Evolutionary conservation across 2,329 filamentous ascomycete species (phyloP), one percentile per base, ranked within the genome.

Genomic region (Drechslera avenae): DNA sequence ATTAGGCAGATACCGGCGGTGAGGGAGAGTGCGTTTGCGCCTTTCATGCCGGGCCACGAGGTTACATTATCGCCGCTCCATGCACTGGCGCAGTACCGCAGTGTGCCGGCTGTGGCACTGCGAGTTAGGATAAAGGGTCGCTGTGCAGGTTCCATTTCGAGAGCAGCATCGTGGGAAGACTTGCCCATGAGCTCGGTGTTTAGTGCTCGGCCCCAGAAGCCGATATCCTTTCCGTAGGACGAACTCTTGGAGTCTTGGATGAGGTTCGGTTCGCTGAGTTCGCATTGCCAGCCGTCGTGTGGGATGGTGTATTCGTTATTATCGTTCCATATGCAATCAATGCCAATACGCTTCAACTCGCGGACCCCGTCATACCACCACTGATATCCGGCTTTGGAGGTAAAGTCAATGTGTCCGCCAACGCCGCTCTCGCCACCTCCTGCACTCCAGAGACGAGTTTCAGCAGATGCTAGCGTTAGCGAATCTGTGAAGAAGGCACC

Each of bases 21-120:
- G 3, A 90, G 73, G 0, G 86, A 86, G 5, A 90, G 67, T 0
- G 87, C 84, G 55, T 89, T 90, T 1, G 86, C 83, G 1, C 87
- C 88, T 57, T 84, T 85, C 86, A 90, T 89, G 7, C 83, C 82
- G 14, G 84, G 81, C 87, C 87, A 90, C 68, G 84, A 87, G 0
- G 87, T 90, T 2, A 87, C 82, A 60, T 91, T 90, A 64, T 90
- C 87, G 3, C 88, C 87, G 39, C 85, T 87, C 87, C 87, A 90
- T 0, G 87, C 83, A 52, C 85, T 87, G n/a, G 82, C 83, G 4
- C 85, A 84, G 62, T 90, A 90, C 21, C 82, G 76, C 75, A 90
- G 82, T 0, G 87, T 89, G 0, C 87, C 87, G 0, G 86, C 80
- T 0, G 87, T 89, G 1, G 86, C 87, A 58, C 86, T 88, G 26